phyloP scores from a whole-genome alignment of 1,284 basidiomycete genomes.

The Ustilago trichophora region DNA sequence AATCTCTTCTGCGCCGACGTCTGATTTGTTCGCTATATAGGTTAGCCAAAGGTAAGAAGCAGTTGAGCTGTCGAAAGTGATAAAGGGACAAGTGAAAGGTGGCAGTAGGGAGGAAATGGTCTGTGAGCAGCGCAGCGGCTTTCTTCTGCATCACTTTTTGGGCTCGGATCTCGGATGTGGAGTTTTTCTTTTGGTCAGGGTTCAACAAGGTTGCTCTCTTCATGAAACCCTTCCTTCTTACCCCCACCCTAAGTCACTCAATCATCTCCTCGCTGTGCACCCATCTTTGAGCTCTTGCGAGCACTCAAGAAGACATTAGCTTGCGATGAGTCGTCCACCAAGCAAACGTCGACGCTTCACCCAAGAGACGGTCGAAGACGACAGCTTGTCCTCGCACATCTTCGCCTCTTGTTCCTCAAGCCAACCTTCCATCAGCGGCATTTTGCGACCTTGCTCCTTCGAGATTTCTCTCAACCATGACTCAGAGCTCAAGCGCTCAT shows the following conservation, averaged over 20 bases:
- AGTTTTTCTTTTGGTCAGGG: conserved; percentile 9
- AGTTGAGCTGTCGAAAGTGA: too few relatives aligned
- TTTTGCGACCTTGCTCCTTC: conserved; percentile 14
- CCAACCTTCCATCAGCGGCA: not conserved
- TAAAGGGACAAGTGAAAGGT: too few relatives aligned
- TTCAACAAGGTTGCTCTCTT: not conserved
- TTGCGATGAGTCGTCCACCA: conserved; percentile 5
- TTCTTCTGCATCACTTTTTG: not conserved
- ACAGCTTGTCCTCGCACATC: conserved; percentile 15
- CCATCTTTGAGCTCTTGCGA: not conserved
- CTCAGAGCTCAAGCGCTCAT: conserved; percentile 2
- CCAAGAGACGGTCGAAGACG: too few relatives aligned
- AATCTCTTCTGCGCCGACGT: too few relatives aligned
- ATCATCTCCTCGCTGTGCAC: not conserved
- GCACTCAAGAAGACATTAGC: not conserved
- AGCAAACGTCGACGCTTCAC: conserved; percentile 8
- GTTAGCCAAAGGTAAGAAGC: too few relatives aligned
- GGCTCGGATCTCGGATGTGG: conserved; percentile 32
- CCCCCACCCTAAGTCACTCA: not conserved
- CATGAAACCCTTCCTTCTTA: not conserved
- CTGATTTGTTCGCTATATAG: too few relatives aligned
- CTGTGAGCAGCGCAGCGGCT: conserved; percentile 3
- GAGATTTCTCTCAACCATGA: conserved; percentile 27
- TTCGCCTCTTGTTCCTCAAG: conserved; percentile 5
- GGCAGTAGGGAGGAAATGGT: not conserved